Evolutionary conservation across 1,284 basidiomycete species (phyloP).

Genomic region (Anthracocystis panici-leucophaei): DNA sequence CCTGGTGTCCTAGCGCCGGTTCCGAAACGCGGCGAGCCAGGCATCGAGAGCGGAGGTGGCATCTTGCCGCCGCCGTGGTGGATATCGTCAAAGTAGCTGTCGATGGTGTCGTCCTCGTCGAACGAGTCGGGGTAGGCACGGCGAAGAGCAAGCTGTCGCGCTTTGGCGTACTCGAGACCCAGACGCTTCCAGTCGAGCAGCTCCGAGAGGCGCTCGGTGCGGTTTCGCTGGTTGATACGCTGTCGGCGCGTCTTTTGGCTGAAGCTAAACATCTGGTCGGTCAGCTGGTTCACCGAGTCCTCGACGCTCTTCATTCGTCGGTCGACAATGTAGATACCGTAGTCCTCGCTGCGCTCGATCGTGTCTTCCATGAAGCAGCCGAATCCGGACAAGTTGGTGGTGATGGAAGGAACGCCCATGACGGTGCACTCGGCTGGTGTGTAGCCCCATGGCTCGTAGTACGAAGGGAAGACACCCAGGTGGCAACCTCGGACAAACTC

Average conservation of each 20-base stretch:
- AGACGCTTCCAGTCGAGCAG: constrained; percentile 98
- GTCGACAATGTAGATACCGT: constrained; percentile 87
- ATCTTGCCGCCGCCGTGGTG: constrained; percentile 74
- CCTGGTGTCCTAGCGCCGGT: constrained; percentile 60
- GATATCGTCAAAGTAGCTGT: constrained; percentile 74
- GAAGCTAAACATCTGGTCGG: constrained; percentile 73
- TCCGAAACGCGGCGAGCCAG: constrained; percentile 80
- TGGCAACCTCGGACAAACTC: constrained; percentile 98
- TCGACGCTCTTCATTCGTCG: constrained; percentile 89
- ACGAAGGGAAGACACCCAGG: constrained; percentile 96
- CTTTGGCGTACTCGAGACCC: constrained; percentile 96
- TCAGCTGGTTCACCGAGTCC: constrained; percentile 82
- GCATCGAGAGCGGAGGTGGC: constrained; percentile 80
- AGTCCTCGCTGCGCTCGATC: constrained; percentile 80
- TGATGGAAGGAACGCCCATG: constrained; percentile 97
- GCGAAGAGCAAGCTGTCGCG: constrained; percentile 88
- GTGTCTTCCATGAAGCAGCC: constrained; percentile 99
- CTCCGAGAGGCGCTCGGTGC: constrained; percentile 82
- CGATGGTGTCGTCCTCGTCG: constrained; percentile 75
- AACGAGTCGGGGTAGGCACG: constrained; percentile 96
- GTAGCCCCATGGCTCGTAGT: constrained; percentile 90
- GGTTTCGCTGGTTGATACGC: constrained; percentile 97
- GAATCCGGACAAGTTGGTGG: constrained; percentile 96
- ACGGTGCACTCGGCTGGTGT: constrained; percentile 76
- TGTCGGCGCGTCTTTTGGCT: constrained; percentile 90